phyloP scores from a whole-genome alignment of 2,329 filamentous ascomycete genomes.

The Aureobasidium namibiae region DNA sequence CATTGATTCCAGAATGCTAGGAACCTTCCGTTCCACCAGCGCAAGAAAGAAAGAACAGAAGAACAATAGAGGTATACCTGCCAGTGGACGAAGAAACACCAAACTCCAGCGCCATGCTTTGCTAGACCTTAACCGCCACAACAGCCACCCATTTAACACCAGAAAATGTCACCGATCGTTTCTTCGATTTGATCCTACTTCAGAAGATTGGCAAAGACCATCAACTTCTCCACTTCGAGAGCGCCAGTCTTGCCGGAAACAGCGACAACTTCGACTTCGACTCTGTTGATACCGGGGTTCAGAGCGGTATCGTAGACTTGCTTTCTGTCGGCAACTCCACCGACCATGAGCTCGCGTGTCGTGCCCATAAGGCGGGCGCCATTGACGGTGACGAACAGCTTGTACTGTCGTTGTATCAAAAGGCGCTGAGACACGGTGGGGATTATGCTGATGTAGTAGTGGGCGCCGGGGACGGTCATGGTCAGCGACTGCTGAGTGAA shows the following conservation, averaged over 20 bases:
- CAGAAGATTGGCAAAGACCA: constrained; percentile 61
- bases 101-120: background rate
- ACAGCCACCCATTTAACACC: background rate
- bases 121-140: background rate
- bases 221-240: constrained; percentile 69
- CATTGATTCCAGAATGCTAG: background rate
- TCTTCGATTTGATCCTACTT: background rate
- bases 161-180: background rate
- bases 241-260: constrained; percentile 43
- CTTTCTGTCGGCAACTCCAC: constrained; percentile 33
- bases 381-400: constrained; percentile 66
- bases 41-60: background rate
- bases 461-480: constrained; percentile 57
- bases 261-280: constrained; percentile 71
- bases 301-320: constrained; percentile 70
- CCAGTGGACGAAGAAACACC: background rate
- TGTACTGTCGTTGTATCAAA: constrained; percentile 57
- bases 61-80: constrained; percentile 1
- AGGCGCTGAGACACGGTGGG: constrained; percentile 51
- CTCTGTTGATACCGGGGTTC: constrained; percentile 63
- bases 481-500: constrained; percentile 65
- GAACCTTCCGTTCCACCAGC: no score
- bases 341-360: constrained; percentile 36
- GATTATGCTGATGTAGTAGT: constrained; percentile 64
- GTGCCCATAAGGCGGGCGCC: constrained; percentile 49